Evolutionary conservation across 805 yeast genomes (phyloP), one percentile per base, ranked within the genome.

Genomic region (Kregervanrija delftensis): DNA sequence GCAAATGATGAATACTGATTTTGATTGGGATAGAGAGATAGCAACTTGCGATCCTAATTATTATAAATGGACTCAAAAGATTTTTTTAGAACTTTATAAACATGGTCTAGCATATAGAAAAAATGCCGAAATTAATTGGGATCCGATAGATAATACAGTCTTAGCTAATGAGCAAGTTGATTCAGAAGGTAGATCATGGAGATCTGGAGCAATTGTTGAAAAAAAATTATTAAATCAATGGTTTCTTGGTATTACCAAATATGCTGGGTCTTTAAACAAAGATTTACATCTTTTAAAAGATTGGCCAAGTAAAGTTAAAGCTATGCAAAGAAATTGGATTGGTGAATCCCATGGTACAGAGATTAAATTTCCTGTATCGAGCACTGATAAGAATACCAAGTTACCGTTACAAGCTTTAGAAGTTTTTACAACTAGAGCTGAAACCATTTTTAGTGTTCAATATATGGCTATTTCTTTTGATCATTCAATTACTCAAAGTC

Each of bases 81-180:
- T 93, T 15, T 93, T 93, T 54, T 62, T 87, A 28, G 69, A 85
- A 58, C 59, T 93, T 44, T 77, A 73, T 61, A 77, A 88, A 54
- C 72, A 81, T 39, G 95, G 95, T 0, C 65, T 87, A 41, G 98
- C 97, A 0, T 91, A 93, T 57, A 73, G 90, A 51, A 81, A 83
- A 39, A 80, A 81, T 40, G 95, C 96, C 0, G 89, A 83, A 54
- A 93, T 93, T 47, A 93, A 93, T 59, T 93, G 99, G 99, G 99
- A 93, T 64, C 99, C 99, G 0, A 77, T 93, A 0, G 99, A 93
- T 56, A 77, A 83, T 51, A 93, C 99, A 0, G 99, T 93, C 1
- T 69, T 93, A 48, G 99, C 99, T 2, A 93, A 85, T 60, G 99
- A 93, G 64, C 99, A 93, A 63, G 97, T 93, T 3, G 99, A 93